Conservation (phyloP, 768 basidiomycete genomes). For the Neoboletus magnificus region DNA sequence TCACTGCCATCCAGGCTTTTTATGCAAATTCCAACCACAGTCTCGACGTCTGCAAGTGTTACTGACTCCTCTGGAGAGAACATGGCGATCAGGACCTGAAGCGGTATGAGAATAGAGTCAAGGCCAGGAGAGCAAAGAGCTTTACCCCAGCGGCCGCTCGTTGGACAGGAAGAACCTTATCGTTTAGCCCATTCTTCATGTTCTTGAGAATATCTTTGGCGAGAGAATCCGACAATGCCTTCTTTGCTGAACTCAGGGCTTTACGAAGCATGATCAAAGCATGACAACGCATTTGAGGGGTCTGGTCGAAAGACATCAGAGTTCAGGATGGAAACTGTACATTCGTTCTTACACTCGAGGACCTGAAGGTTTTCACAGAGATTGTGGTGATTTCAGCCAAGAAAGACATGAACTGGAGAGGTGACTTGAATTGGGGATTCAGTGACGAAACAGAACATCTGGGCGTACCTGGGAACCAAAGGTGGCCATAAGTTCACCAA, state of each 20-base stretch:
- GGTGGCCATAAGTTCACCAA: conserved; percentile 83
- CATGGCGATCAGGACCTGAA: conserved; percentile 51
- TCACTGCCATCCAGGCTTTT: conserved; percentile 81
- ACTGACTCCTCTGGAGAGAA: conserved; percentile 55
- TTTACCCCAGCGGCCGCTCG: conserved; percentile 75
- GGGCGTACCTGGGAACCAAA: conserved; percentile 77
- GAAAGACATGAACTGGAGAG: conserved; percentile 84
- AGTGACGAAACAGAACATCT: not conserved
- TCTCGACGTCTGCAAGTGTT: conserved; percentile 71
- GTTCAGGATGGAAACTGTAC: not conserved
- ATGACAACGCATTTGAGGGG: conserved; percentile 78
- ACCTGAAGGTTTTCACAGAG: conserved; percentile 64
- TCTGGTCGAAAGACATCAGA: conserved; percentile 39
- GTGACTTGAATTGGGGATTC: not conserved
- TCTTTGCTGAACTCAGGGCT: conserved; percentile 73
- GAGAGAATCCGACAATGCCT: conserved; percentile 75
- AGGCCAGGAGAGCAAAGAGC: conserved; percentile 9
- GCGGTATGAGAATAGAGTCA: conserved; percentile 14
- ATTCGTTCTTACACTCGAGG: conserved; percentile 62
- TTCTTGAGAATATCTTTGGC: conserved; percentile 83
- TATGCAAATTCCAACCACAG: conserved; percentile 60
- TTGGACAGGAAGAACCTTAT: conserved; percentile 84
- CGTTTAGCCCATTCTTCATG: conserved; percentile 67
- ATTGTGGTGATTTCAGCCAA: conserved; percentile 78
- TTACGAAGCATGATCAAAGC: conserved; percentile 78